These are phyloP conservation scores for Leucosporidium creatinivorum DNA, from an alignment of 768 basidiomycete species.

Conservation along the genomic window DNA sequence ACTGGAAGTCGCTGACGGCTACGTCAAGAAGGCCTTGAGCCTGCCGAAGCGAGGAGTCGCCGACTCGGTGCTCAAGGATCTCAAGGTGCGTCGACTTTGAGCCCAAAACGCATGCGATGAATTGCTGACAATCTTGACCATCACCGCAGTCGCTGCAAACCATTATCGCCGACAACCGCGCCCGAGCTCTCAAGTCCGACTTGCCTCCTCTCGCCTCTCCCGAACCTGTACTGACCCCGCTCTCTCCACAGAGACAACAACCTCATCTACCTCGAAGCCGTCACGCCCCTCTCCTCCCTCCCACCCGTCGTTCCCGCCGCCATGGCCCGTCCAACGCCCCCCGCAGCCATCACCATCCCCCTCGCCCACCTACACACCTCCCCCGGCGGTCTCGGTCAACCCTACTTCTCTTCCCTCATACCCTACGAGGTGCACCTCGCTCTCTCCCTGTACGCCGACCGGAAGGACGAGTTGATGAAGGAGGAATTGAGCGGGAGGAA, in stretches of 20 bases:
- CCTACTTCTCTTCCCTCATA: constrained; percentile 67
- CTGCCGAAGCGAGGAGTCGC: constrained; percentile 57
- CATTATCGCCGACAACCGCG: constrained; percentile 58
- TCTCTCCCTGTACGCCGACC: constrained; percentile 80
- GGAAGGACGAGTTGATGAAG: constrained; percentile 62
- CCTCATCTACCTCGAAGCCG: constrained; percentile 83
- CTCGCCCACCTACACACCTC: constrained; percentile 26
- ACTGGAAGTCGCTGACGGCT: constrained; percentile 57
- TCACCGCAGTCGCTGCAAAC: constrained; percentile 62
- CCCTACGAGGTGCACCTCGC: constrained; percentile 84
- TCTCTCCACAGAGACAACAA: constrained; percentile 77
- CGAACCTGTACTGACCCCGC: neutral
- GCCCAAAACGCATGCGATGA: too few relatives aligned
- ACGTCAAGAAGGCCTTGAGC: constrained; percentile 65
- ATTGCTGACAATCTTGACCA: too few relatives aligned
- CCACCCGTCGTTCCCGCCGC: constrained; percentile 57
- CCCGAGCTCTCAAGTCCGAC: constrained; percentile 50
- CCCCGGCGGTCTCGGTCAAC: constrained; percentile 37
- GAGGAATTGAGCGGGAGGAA: constrained; percentile 59
- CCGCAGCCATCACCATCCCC: constrained; percentile 42
- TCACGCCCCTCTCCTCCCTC: constrained; percentile 66
- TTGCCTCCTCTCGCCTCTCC: neutral
- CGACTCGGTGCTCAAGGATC: constrained; percentile 62
- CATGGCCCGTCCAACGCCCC: constrained; percentile 58
- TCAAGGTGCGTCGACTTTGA: constrained; percentile 52